Conservation (phyloP, 2,329 filamentous ascomycete species). For the Penicillium aurantiogriseum region DNA sequence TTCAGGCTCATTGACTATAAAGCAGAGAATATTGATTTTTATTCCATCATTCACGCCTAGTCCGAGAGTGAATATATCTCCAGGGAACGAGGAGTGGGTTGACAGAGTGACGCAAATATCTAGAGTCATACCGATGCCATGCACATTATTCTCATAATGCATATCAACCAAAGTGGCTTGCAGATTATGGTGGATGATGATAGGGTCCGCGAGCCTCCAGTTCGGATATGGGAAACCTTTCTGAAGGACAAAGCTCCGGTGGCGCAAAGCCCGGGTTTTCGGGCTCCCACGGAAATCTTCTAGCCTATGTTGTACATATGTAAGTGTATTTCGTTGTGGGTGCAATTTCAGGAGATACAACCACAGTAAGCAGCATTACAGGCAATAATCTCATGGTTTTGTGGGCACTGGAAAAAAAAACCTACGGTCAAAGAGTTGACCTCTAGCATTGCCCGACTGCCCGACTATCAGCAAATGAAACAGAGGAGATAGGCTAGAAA, state of each 20-base stretch:
- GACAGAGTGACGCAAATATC: not conserved
- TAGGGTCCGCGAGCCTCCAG: not conserved
- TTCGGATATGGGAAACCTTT: not conserved
- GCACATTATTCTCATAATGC: not conserved
- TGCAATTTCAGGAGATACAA: not conserved
- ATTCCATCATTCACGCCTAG: no score
- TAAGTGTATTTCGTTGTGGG: not conserved
- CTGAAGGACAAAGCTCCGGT: not conserved
- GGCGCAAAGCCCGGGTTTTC: not conserved
- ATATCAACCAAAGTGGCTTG: not conserved
- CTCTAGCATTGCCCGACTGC: not conserved
- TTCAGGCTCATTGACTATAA: no score
- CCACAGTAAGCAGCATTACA: not conserved
- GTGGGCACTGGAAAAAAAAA: not conserved
- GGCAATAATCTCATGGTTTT: not conserved
- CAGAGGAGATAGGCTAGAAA: not conserved
- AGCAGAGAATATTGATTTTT: no score
- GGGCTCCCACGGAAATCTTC: not conserved
- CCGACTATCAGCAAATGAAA: not conserved
- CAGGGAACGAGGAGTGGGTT: not conserved
- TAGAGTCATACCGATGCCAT: not conserved
- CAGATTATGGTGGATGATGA: not conserved
- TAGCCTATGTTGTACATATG: not conserved
- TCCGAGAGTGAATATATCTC: no score
- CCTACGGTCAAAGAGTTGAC: not conserved